phyloP scores from a whole-genome alignment of 805 yeast species.

The Kockiozyma suomiensis region DNA sequence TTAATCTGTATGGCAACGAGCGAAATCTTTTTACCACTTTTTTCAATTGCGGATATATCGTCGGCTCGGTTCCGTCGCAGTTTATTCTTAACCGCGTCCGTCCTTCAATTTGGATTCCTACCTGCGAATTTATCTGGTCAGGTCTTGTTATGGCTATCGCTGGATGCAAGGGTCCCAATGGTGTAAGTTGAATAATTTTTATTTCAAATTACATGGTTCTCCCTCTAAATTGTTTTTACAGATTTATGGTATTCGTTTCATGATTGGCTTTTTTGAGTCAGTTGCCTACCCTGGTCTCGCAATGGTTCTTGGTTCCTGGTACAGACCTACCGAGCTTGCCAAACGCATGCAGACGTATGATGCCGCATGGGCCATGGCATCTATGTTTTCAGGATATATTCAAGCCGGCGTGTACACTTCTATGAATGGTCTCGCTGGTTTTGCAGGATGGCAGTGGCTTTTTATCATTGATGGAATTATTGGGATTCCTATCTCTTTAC shows the following conservation, averaged over 20 bases:
- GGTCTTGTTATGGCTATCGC: conserved; percentile 54
- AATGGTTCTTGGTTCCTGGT: conserved; percentile 48
- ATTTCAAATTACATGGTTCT: background rate
- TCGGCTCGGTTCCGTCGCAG: conserved; percentile 51
- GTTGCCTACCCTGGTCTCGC: conserved; percentile 59
- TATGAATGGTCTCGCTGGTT: conserved; percentile 56
- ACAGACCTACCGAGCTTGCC: conserved; percentile 57
- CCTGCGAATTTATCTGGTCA: conserved; percentile 36
- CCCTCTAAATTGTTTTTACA: conserved; percentile 19
- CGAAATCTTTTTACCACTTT: conserved; percentile 28
- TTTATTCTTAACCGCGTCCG: conserved; percentile 41
- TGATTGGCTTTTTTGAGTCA: conserved; percentile 50
- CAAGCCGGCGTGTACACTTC: conserved; percentile 57
- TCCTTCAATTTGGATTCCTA: conserved; percentile 37
- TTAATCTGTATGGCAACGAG: conserved; percentile 40
- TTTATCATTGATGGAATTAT: conserved; percentile 32
- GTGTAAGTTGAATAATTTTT: conserved; percentile 42
- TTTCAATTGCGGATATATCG: conserved; percentile 47
- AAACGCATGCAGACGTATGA: conserved; percentile 64
- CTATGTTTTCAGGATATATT: conserved; percentile 62
- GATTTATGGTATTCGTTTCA: conserved; percentile 30
- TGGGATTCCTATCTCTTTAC: conserved; percentile 27
- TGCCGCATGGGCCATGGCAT: conserved; percentile 64
- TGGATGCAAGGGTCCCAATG: conserved; percentile 26
- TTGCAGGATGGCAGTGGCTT: conserved; percentile 59